Percentiles rank a stretch among this genome's conserved stretches.
Evolutionary conservation across 176 grass and related monocot genomes (phyloP).

Genomic region (Metroxylon sagu): DNA sequence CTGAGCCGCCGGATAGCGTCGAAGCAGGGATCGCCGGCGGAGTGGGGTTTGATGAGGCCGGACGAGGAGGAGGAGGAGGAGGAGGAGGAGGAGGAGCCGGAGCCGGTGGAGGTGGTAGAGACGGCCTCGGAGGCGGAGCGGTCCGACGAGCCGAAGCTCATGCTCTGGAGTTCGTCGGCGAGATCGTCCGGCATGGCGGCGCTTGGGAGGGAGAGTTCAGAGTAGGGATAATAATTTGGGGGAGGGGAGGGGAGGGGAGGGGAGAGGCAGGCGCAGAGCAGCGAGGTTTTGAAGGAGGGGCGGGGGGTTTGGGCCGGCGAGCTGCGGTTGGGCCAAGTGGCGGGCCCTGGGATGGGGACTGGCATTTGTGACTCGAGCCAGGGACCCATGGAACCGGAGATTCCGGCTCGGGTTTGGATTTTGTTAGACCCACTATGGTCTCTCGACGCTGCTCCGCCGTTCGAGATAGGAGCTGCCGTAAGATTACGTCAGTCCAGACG

Average conservation of each 20-base stretch:
- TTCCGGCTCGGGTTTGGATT: too few relatives aligned
- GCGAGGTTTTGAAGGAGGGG: too few relatives aligned
- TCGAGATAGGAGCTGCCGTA: too few relatives aligned
- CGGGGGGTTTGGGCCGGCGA: too few relatives aligned
- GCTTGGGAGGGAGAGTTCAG: neutral
- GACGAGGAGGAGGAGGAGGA: slow-evolving; percentile 56
- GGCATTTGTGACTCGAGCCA: too few relatives aligned
- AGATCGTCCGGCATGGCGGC: slow-evolving; percentile 27
- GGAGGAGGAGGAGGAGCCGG: slow-evolving; percentile 47
- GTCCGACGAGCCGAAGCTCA: slow-evolving; percentile 87
- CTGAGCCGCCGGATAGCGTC: slow-evolving; percentile 24
- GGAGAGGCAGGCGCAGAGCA: neutral
- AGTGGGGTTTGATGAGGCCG: slow-evolving; percentile 18
- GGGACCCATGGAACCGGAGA: too few relatives aligned
- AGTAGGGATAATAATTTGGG: neutral
- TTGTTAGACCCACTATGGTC: too few relatives aligned
- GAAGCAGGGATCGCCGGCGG: neutral
- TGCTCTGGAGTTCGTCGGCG: slow-evolving; percentile 83
- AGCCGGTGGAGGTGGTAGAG: slow-evolving; percentile 32
- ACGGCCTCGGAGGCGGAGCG: slow-evolving; percentile 46
- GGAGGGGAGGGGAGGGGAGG: neutral
- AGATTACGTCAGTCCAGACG: too few relatives aligned
- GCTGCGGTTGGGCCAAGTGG: too few relatives aligned
- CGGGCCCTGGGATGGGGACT: too few relatives aligned
- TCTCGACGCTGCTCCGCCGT: too few relatives aligned